A percentile compares a stretch with the other conserved stretches of the same genome.
phyloP scores from a whole-genome alignment of 169 alveolate species.

The Perkinsus olseni region DNA sequence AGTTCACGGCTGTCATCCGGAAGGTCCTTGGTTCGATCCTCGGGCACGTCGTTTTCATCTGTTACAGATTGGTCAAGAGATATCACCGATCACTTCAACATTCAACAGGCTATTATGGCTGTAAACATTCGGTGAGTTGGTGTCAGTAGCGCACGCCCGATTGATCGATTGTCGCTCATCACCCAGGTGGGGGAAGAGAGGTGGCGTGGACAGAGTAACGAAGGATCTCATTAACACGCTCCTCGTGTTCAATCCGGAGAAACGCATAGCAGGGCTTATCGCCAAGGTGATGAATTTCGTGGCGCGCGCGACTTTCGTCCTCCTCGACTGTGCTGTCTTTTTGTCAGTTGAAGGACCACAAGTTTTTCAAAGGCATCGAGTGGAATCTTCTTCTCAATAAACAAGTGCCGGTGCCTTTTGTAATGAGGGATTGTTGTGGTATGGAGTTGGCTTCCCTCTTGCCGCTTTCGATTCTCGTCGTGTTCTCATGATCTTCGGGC shows the following conservation, averaged over 20 bases:
- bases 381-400: background rate
- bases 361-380: background rate
- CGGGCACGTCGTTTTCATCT: background rate
- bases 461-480: too few relatives aligned
- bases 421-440: too few relatives aligned
- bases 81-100: background rate
- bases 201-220: background rate
- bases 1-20: too few relatives aligned
- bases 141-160: background rate
- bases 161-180: background rate
- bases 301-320: background rate
- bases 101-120: background rate
- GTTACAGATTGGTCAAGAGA: background rate
- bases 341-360: background rate
- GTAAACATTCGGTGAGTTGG: background rate
- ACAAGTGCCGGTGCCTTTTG: background rate
- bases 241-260: background rate
- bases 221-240: background rate
- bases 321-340: background rate
- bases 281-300: background rate
- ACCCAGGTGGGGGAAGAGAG: background rate
- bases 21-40: background rate
- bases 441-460: too few relatives aligned
- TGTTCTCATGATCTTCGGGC: too few relatives aligned
- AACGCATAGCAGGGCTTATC: background rate